Base-by-base conservation (phyloP, 2,329 filamentous ascomycete species). In the Claviceps purpurea region DNA sequence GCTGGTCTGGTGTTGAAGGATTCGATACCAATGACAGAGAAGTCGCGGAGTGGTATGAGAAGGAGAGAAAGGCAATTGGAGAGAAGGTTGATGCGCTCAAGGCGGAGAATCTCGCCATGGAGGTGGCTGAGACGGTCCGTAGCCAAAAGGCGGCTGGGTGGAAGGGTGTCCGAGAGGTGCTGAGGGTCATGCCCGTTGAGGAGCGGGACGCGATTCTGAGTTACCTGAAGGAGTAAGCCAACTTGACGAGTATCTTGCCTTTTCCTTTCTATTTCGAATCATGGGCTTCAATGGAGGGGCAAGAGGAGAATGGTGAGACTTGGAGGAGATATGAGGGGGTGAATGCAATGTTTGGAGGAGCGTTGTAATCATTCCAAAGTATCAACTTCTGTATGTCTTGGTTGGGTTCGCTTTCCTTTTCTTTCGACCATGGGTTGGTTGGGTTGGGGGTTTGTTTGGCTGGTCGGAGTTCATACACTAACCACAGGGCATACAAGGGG, bases 31-130 rank as follows among this genome's bases (percentile, higher is more conserved):
- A 88, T 56, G 93, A 98, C 67, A 81, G 81, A 60, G 84, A 82
- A 59, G 93, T 96, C 30, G 88, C 90, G 4, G 78, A 84, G 61
- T 98, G 93, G 93, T 97, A 96, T 66, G 93, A 98, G 76, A 84
- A 91, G 72, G 93, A 97, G 73, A 78, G 88, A 65, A 88, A 91
- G 75, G 72, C 74, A 42, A 82, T 98, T 49, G 78, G 85, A 56
- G 79, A 85, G 56, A 95, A 93, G 79, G 81, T 97, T 30, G 89
- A 96, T 67, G 71, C 75, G 13, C 75, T 97, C 63, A 93, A 89
- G 78, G 77, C 79, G 5, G 87, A 95, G 55, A 78, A 81, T 43
- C 76, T 75, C 47, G 67, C 73, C 16, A 61, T 62, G n/a, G 70
- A 76, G 59, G 65, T 76, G 55, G 68, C 69, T n/a, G 65, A 65